Evolutionary conservation across 2,329 filamentous ascomycete genomes (phyloP), one percentile per base, ranked within the genome.

Genomic region (Ascochyta clinopodiicola): DNA sequence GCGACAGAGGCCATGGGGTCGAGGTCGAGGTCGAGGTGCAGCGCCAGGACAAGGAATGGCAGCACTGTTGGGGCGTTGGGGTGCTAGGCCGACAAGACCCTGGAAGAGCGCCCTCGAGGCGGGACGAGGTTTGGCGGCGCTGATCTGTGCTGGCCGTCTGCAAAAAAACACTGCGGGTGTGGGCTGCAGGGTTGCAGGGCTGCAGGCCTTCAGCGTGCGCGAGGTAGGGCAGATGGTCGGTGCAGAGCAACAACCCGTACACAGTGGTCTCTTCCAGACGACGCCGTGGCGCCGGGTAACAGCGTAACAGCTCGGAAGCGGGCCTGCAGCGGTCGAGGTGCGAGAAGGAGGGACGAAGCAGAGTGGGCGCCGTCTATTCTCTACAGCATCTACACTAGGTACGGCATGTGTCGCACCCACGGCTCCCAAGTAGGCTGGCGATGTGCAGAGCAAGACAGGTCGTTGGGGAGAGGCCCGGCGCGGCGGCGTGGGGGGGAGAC

Each of bases 1-100:
- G 75, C 73, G 53, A 79, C 74, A 35, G 78, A 77, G 53, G 79
- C 78, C 79, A 81, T 81, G 56, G 56, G 55, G 56, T 43, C 57
- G 53, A 49, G 42, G 48, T 43, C 80, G 56, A 55, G 55, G 56
- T 43, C 57, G 53, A 49, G 42, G 48, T 43, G 46, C 43, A 6
- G 46, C 36, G 48, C 55, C 45, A 52, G 22, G 6, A 24, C 22
- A 24, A 24, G 54, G 45, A 31, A 54, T 44, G 43, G n/a, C 38
- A 29, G 58, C 52, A 48, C 48, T 57, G 59, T 53, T 59, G 52
- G 37, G 57, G 42, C 44, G 51, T 45, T 60, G 44, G 42, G 51
- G 38, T 45, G 45, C 45, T 50, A 50, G 34, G 45, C 44, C 52
- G 39, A 35, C 36, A 44, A 44, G 45, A 46, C 43, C 36, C 17